These are phyloP conservation scores for Cornus kousa DNA, from an alignment of 148 eudicot genomes.

Conservation along the genomic window DNA sequence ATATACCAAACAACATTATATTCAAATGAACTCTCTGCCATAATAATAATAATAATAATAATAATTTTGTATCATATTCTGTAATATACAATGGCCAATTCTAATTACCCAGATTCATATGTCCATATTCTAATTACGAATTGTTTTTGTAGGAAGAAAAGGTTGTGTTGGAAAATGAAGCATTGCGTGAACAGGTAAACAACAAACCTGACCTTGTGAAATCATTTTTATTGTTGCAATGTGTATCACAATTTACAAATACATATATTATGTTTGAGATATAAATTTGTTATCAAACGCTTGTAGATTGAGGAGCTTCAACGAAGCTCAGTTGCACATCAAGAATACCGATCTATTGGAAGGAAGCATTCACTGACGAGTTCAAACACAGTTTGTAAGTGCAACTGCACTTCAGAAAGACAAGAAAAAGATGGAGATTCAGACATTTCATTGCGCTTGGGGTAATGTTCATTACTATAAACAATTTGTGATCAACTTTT, in stretches of 20 bases:
- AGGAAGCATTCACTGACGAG: slow-evolving; percentile 22
- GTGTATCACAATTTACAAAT: neutral
- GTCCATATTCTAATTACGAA: neutral
- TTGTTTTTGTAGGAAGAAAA: slow-evolving; percentile 44
- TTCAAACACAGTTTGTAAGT: slow-evolving; percentile 24
- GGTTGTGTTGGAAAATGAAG: slow-evolving; percentile 40
- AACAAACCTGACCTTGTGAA: neutral
- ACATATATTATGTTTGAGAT: too few relatives aligned
- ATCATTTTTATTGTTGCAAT: neutral
- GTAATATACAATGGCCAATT: neutral
- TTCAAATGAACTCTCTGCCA: too few relatives aligned
- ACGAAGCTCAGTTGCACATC: slow-evolving; percentile 22
- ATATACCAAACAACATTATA: neutral
- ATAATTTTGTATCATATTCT: neutral
- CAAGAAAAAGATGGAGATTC: slow-evolving; percentile 46
- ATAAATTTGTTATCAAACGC: neutral
- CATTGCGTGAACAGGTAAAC: slow-evolving; percentile 48
- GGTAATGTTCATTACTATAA: slow-evolving; percentile 25
- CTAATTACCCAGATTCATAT: too few relatives aligned
- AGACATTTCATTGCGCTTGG: slow-evolving; percentile 45
- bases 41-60: neutral
- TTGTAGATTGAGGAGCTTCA: slow-evolving; percentile 54
- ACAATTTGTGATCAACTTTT: neutral
- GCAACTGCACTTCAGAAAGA: slow-evolving; percentile 14
- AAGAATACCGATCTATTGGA: slow-evolving; percentile 24